A percentile compares a stretch with the other conserved stretches of the same genome.
Evolutionary conservation across 2,329 filamentous ascomycete species (phyloP).

Genomic region (Talaromyces pinophilus): DNA sequence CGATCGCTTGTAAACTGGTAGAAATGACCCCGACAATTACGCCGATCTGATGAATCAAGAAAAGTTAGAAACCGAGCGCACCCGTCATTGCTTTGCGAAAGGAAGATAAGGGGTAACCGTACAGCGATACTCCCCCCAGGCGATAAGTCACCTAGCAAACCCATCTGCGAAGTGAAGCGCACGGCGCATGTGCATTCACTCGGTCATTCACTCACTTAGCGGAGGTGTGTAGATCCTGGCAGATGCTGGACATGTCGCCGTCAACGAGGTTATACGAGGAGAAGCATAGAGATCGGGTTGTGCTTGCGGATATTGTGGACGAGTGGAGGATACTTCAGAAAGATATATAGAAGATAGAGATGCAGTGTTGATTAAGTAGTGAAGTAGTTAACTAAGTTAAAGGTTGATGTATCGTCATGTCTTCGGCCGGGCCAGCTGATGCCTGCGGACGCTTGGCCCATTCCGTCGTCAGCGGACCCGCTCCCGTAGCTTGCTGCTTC

Average conservation of each 20-base stretch:
- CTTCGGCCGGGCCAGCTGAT: constrained; percentile 13
- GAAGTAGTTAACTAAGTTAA: background rate
- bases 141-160: constrained; percentile 72
- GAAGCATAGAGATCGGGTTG: background rate
- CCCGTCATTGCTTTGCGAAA: background rate
- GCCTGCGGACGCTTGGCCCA: constrained; percentile 19
- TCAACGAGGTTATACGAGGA: background rate
- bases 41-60: constrained; percentile 64
- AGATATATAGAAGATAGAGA: constrained; percentile 4
- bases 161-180: constrained; percentile 56
- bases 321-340: background rate
- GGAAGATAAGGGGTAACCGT: constrained; percentile 39
- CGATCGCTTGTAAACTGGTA: constrained; percentile 91
- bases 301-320: background rate
- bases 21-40: constrained; percentile 91
- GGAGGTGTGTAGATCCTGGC: constrained; percentile 13
- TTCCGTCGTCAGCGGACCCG: constrained; percentile 24
- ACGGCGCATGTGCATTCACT: constrained; percentile 32
- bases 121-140: constrained; percentile 76
- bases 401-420: constrained; percentile 9
- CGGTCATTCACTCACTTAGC: constrained; percentile 19
- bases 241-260: constrained; percentile 22
- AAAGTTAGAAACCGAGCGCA: background rate
- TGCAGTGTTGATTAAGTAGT: background rate
- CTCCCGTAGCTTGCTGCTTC: constrained; percentile 20